Conservation (phyloP, 768 basidiomycete species). For the Ramaria sp. region DNA sequence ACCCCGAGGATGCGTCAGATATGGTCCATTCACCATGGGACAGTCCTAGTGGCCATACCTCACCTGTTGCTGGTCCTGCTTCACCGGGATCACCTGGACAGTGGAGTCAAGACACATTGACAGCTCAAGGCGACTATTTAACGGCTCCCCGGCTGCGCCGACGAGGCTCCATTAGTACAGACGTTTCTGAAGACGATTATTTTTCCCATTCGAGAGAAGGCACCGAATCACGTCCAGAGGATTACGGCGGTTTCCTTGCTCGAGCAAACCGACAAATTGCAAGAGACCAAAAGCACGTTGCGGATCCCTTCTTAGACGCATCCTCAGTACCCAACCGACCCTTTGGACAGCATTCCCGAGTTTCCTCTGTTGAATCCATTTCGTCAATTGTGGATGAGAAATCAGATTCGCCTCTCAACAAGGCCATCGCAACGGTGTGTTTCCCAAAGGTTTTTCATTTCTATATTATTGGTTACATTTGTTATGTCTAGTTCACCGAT, state of each 20-base stretch:
- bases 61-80: not conserved
- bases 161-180: slow-evolving; percentile 27
- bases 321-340: slow-evolving; percentile 46
- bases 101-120: slow-evolving; percentile 51
- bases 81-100: slow-evolving; percentile 48
- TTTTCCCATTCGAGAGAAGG: slow-evolving; percentile 34
- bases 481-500: slow-evolving; percentile 69
- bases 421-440: slow-evolving; percentile 74
- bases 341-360: slow-evolving; percentile 72
- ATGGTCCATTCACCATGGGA: slow-evolving; percentile 40
- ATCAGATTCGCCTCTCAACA: slow-evolving; percentile 82
- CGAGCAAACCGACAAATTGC: slow-evolving; percentile 79
- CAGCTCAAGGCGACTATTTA: slow-evolving; percentile 30
- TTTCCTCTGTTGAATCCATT: slow-evolving; percentile 84
- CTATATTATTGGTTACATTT: not conserved
- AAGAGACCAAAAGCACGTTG: slow-evolving; percentile 62
- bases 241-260: slow-evolving; percentile 73
- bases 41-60: not conserved
- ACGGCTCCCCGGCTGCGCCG: slow-evolving; percentile 25
- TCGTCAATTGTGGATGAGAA: slow-evolving; percentile 89
- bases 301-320: slow-evolving; percentile 80
- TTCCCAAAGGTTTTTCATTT: not conserved
- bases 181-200: slow-evolving; percentile 48
- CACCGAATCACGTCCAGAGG: slow-evolving; percentile 23
- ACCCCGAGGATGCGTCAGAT: slow-evolving; percentile 59